Evolutionary conservation across 2,329 filamentous ascomycete species (phyloP).

Genomic region (Elsinoe fawcettii): DNA sequence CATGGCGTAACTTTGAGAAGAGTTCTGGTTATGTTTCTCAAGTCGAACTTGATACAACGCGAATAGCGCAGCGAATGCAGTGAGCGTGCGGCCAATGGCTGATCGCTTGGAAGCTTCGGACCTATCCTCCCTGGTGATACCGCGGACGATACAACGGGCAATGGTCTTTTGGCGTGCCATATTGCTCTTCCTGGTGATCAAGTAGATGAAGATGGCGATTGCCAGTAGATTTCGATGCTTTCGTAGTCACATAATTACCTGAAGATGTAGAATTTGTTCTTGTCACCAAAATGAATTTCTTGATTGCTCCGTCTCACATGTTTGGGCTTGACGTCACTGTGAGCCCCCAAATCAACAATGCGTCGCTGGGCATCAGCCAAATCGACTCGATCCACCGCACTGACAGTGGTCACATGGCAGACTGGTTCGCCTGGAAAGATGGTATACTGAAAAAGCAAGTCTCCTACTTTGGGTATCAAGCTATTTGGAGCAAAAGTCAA

Average conservation of each 20-base stretch:
- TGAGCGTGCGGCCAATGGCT: conserved; percentile 8
- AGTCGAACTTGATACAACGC: conserved; percentile 15
- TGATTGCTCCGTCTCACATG: background rate
- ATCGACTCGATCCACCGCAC: background rate
- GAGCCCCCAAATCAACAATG: background rate
- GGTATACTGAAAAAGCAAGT: background rate
- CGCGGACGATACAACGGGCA: conserved; percentile 17
- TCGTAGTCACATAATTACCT: background rate
- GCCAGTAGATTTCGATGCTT: background rate
- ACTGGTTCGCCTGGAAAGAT: background rate
- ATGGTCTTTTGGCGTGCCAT: conserved; percentile 18
- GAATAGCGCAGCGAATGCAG: conserved; percentile 16
- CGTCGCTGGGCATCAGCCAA: background rate
- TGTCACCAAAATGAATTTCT: background rate
- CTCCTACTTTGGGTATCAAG: conserved; percentile 11
- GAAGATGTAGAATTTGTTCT: background rate
- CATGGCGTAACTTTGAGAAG: conserved; percentile 45
- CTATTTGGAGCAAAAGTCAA: conserved; percentile 4
- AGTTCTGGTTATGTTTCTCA: conserved; percentile 28
- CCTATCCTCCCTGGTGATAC: conserved; percentile 10
- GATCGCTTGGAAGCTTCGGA: conserved; percentile 6
- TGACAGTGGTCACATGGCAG: background rate
- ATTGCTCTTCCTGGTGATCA: background rate
- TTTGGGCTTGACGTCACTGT: conserved; percentile 5
- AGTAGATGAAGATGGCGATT: background rate